Evolutionary conservation across 202 grass and related monocot genomes (phyloP).

Genomic region (Setaria viridis): DNA sequence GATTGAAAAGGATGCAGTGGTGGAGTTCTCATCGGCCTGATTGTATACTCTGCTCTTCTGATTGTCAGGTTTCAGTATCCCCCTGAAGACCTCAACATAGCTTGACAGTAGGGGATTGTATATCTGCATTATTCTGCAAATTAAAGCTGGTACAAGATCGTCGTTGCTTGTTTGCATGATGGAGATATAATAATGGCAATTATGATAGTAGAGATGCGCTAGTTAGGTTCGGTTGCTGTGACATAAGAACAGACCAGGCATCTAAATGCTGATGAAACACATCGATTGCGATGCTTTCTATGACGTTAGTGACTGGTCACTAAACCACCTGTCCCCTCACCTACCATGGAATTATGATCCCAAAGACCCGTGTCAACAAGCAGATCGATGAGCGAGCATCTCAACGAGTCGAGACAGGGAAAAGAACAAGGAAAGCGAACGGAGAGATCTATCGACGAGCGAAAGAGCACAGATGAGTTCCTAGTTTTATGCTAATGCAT

Average conservation of each 20-base stretch:
- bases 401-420: not conserved
- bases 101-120: not conserved
- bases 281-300: slow-evolving; percentile 15
- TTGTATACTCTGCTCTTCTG: not conserved
- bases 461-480: not conserved
- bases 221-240: slow-evolving; percentile 48
- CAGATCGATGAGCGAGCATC: not conserved
- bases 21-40: not conserved
- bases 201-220: not conserved
- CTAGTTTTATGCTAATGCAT: slow-evolving; percentile 2
- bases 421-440: not conserved
- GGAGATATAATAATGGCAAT: slow-evolving; percentile 18
- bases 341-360: slow-evolving; percentile 44
- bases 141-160: not conserved
- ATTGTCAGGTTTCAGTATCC: not conserved
- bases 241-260: slow-evolving; percentile 41
- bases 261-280: slow-evolving; percentile 36
- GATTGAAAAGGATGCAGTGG: not conserved
- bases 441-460: not conserved
- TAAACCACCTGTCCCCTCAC: slow-evolving; percentile 51
- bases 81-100: not conserved
- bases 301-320: slow-evolving; percentile 33
- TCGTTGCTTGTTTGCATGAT: slow-evolving; percentile 14
- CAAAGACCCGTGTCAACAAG: slow-evolving; percentile 23
- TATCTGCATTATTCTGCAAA: not conserved